Conservation (phyloP, 805 yeast genomes). For the Yarrowia divulgata region DNA sequence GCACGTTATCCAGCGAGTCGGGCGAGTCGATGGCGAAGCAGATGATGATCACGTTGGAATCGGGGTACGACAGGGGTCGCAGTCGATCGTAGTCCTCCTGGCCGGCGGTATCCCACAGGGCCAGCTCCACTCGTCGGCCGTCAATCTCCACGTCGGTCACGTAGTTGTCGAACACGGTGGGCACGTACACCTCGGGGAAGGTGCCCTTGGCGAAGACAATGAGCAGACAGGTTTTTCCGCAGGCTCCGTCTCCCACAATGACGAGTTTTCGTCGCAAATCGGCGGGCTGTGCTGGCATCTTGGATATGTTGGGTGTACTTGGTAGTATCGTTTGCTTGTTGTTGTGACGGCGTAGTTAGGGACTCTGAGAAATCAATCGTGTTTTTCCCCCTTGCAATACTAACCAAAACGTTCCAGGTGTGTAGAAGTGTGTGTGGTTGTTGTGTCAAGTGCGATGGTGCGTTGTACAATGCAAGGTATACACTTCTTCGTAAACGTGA, state of each 20-base stretch:
- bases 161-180: conserved; percentile 96
- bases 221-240: conserved; percentile 93
- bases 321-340: too few relatives aligned
- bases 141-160: conserved; percentile 95
- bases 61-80: conserved; percentile 90
- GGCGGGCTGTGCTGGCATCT: conserved; percentile 44
- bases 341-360: too few relatives aligned
- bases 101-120: conserved; percentile 98
- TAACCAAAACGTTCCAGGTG: neutral
- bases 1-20: conserved; percentile 90
- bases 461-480: too few relatives aligned
- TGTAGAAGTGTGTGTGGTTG: neutral
- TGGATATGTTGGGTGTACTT: neutral
- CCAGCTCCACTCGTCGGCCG: conserved; percentile 90
- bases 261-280: conserved; percentile 65
- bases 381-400: conserved; percentile 6
- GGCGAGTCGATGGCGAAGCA: conserved; percentile 92
- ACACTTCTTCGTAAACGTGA: neutral
- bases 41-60: conserved; percentile 86
- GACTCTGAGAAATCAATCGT: too few relatives aligned
- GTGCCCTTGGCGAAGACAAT: conserved; percentile 84
- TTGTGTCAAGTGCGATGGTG: neutral
- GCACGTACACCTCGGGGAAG: conserved; percentile 93
- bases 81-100: conserved; percentile 97
- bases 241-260: conserved; percentile 97